Base-by-base conservation (phyloP, 2,329 filamentous ascomycete species). In the Tolypocladium tundrense region DNA sequence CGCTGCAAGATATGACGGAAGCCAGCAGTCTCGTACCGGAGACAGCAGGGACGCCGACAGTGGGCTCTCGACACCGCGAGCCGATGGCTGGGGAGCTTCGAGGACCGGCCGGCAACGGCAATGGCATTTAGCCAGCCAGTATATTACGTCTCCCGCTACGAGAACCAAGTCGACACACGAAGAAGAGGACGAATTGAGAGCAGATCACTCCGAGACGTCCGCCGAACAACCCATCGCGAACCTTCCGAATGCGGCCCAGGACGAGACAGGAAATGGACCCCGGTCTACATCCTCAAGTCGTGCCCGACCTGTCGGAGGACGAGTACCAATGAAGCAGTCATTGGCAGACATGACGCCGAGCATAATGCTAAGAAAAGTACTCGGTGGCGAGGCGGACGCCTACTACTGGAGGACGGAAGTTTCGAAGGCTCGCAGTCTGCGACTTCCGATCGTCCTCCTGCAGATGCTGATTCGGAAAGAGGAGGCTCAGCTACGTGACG, bases 401-500 rank as follows among this genome's bases (percentile, higher is more conserved):
- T 35, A 55, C 13, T 13, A 43, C 27, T 66, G 63, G 64, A 67
- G 53, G 54, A 59, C 43, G 58, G 57, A 58, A 41, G 55, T 62
- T 4, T 68, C 70, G 7, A 50, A 42, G 48, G 60, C 63, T 24
- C 69, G 70, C 35, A 68, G 60, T 50, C 58, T 59, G 27, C 64
- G 69, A 27, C 60, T 71, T 11, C 63, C 68, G 7, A 60, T 72
- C 9, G 55, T 73, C n/a, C 59, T 73, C 35, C 60, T 73, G 45
- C 70, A 73, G 48, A 65, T 68, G 62, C 54, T 67, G 27, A 60
- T 73, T 45, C 66, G 67, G 57, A 61, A 61, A 45, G 61, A 65
- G 41, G 61, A 59, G 19, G 57, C 52, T 9, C 61, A 60, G 19
- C 58, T 65, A 14, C 56, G 54, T 1, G 57, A 51, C 7, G 58